phyloP scores from a whole-genome alignment of 1,284 basidiomycete genomes.

The Calocybe gambosa region DNA sequence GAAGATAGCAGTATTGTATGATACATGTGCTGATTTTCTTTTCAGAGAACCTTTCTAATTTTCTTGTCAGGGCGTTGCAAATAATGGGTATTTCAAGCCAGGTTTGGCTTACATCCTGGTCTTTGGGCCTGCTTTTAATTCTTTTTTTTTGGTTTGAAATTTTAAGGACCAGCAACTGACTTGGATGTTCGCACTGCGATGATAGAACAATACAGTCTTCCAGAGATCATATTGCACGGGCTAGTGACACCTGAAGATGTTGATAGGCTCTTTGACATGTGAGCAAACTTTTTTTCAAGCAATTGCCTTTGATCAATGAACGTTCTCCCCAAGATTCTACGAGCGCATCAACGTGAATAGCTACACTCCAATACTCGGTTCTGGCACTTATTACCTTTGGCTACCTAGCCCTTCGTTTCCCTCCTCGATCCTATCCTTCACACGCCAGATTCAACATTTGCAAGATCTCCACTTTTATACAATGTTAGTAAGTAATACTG shows the following conservation, averaged over 20 bases:
- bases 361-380: neutral
- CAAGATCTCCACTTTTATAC: slow-evolving; percentile 76
- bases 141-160: neutral
- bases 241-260: slow-evolving; percentile 77
- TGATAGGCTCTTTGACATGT: slow-evolving; percentile 81
- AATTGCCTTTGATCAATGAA: slow-evolving; percentile 6
- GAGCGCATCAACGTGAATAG: slow-evolving; percentile 58
- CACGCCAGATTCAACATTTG: slow-evolving; percentile 65
- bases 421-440: slow-evolving; percentile 70
- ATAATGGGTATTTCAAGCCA: slow-evolving; percentile 76
- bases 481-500: slow-evolving; percentile 59
- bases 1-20: slow-evolving; percentile 53
- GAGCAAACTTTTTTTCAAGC: slow-evolving; percentile 24
- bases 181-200: slow-evolving; percentile 62
- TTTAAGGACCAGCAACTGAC: slow-evolving; percentile 70
- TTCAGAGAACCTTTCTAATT: slow-evolving; percentile 5
- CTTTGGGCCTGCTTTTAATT: slow-evolving; percentile 1
- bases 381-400: too few relatives aligned
- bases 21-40: slow-evolving; percentile 32
- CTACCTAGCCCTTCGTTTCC: slow-evolving; percentile 64
- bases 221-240: slow-evolving; percentile 78
- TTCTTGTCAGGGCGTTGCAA: slow-evolving; percentile 58
- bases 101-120: slow-evolving; percentile 39
- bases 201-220: slow-evolving; percentile 75
- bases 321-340: slow-evolving; percentile 50